Conservation (phyloP, 768 basidiomycete genomes). For the Rhizopogon rudus region DNA sequence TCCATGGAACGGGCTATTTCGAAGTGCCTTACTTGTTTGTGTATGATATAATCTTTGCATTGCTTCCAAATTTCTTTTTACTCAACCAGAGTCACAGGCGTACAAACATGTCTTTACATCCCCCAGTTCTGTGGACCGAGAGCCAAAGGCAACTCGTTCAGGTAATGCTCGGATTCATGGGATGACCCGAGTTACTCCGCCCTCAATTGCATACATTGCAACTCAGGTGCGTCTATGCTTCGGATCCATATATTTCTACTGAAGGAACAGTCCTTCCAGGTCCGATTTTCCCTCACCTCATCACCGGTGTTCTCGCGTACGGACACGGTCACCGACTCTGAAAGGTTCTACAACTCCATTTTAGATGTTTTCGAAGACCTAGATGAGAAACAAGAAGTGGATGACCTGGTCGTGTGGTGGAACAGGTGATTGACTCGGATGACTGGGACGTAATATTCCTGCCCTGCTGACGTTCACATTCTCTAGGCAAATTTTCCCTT, state of each 20-base stretch:
- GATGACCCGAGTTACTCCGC: slow-evolving; percentile 9
- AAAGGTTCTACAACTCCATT: slow-evolving; percentile 17
- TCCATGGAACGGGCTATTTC: slow-evolving; percentile 23
- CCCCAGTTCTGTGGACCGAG: slow-evolving; percentile 24
- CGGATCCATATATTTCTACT: not conserved
- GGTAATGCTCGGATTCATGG: slow-evolving; percentile 16
- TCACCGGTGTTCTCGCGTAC: slow-evolving; percentile 13
- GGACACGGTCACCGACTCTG: slow-evolving; percentile 18
- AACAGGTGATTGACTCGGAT: slow-evolving; percentile 7
- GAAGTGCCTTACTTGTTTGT: slow-evolving; percentile 15
- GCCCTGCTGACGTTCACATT: not conserved
- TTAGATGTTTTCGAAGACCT: slow-evolving; percentile 16
- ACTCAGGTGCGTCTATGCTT: slow-evolving; percentile 6
- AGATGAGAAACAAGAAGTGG: slow-evolving; percentile 14
- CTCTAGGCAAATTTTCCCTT: slow-evolving; percentile 7
- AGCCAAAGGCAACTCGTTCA: slow-evolving; percentile 19
- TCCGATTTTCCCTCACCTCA: slow-evolving; percentile 13
- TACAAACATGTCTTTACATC: slow-evolving; percentile 27
- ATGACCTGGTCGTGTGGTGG: slow-evolving; percentile 15
- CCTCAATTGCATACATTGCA: slow-evolving; percentile 18
- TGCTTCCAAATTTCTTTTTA: not conserved
- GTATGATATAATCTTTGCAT: slow-evolving; percentile 4
- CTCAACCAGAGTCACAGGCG: slow-evolving; percentile 9
- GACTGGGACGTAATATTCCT: not conserved
- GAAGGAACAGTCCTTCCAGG: slow-evolving; percentile 3